Conservation (phyloP, 768 basidiomycete species). For the Tubosaeta brunneosetosa region DNA sequence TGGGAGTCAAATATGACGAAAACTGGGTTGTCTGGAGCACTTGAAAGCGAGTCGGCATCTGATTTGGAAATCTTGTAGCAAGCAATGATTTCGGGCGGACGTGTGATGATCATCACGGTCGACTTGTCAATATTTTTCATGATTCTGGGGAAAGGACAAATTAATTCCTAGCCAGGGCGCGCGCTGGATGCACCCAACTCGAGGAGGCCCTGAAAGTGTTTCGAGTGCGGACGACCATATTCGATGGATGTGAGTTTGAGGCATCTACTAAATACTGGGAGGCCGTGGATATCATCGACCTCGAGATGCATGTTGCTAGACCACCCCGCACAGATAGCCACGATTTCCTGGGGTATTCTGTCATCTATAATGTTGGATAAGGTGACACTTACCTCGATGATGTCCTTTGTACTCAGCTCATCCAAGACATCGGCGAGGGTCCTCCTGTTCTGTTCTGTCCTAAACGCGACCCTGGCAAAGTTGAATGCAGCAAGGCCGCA, state of each 20-base stretch:
- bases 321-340: slow-evolving; percentile 56
- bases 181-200: slow-evolving; percentile 15
- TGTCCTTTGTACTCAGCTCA: slow-evolving; percentile 19
- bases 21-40: slow-evolving; percentile 23
- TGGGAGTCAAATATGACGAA: slow-evolving; percentile 69
- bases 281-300: slow-evolving; percentile 46
- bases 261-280: slow-evolving; percentile 45
- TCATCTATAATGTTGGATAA: neutral
- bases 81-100: slow-evolving; percentile 65
- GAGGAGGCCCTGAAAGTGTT: slow-evolving; percentile 33
- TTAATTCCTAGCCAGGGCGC: neutral
- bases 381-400: slow-evolving; percentile 21
- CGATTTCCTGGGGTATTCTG: slow-evolving; percentile 42
- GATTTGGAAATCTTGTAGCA: slow-evolving; percentile 37
- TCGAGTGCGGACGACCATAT: slow-evolving; percentile 36
- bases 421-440: slow-evolving; percentile 15
- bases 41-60: neutral
- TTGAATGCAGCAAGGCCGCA: slow-evolving; percentile 68
- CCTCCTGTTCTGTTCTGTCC: slow-evolving; percentile 12
- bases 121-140: slow-evolving; percentile 18
- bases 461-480: slow-evolving; percentile 50
- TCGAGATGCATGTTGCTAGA: slow-evolving; percentile 49
- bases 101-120: slow-evolving; percentile 53
- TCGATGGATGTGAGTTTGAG: slow-evolving; percentile 33
- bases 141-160: slow-evolving; percentile 14